Evolutionary conservation across 495 filamentous ascomycete genomes (phyloP).

Genomic region (Daldinia caldariorum): DNA sequence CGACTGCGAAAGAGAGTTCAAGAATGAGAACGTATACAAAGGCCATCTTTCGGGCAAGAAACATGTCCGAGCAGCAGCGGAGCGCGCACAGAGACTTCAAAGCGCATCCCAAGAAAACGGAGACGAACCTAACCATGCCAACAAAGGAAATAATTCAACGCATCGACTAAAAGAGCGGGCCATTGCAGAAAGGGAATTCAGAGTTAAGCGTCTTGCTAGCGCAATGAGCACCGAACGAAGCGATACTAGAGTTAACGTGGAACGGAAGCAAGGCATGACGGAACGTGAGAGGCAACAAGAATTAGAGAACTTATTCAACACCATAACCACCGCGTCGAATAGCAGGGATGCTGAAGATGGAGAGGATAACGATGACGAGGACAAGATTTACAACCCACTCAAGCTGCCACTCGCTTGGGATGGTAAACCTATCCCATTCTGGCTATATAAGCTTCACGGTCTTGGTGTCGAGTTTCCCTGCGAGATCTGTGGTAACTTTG

Average conservation of each 20-base stretch:
- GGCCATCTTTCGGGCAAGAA: constrained; percentile 90
- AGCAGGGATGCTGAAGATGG: constrained; percentile 62
- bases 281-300: constrained; percentile 93
- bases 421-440: constrained; percentile 97
- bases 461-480: constrained; percentile 94
- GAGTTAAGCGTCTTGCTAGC: constrained; percentile 77
- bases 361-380: constrained; percentile 74
- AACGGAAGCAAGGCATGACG: constrained; percentile 94
- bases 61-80: constrained; percentile 83
- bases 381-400: constrained; percentile 94
- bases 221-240: constrained; percentile 80
- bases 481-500: constrained; percentile 96
- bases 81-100: constrained; percentile 52
- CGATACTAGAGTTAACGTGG: constrained; percentile 90
- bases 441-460: constrained; percentile 97
- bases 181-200: constrained; percentile 88
- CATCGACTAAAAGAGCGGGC: constrained; percentile 84
- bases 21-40: constrained; percentile 93
- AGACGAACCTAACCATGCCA: constrained; percentile 42
- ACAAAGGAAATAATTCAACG: constrained; percentile 50
- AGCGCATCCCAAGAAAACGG: constrained; percentile 33
- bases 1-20: constrained; percentile 93
- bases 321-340: constrained; percentile 55
- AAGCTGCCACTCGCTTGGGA: constrained; percentile 97
- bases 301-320: constrained; percentile 81